Percentiles rank a stretch among this genome's conserved stretches.
These are phyloP conservation scores for Pseudotsuga menziesii DNA, from an alignment of 75 land plant species.

Conservation along the genomic window DNA sequence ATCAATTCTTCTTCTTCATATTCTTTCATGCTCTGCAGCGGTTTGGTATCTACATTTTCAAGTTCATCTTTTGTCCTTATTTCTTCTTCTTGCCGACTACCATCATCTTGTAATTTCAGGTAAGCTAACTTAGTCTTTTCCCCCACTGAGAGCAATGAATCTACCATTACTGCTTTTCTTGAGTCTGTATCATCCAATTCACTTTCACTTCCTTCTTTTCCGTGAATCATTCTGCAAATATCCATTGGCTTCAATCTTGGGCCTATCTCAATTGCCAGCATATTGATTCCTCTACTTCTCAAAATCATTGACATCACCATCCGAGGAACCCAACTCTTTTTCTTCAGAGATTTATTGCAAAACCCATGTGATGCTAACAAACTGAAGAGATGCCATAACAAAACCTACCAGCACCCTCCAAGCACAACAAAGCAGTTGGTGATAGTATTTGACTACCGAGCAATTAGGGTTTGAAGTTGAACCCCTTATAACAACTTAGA, in stretches of 20 bases:
- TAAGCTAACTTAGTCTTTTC: background rate
- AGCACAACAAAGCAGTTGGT: too few relatives aligned
- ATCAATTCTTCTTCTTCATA: constrained; percentile 17
- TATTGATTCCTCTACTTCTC: background rate
- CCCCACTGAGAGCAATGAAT: background rate
- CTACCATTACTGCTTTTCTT: constrained; percentile 4
- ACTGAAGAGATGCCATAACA: background rate
- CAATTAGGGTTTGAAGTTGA: background rate
- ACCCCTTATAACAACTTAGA: background rate
- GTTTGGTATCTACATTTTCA: too few relatives aligned
- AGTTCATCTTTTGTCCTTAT: background rate
- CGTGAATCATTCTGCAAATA: background rate
- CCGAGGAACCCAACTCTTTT: background rate
- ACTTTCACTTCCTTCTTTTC: background rate
- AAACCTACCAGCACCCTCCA: background rate
- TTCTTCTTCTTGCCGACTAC: background rate
- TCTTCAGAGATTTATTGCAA: background rate
- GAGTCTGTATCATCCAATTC: background rate
- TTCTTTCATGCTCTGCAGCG: too few relatives aligned
- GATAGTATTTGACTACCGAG: too few relatives aligned
- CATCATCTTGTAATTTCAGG: background rate
- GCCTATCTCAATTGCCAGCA: background rate
- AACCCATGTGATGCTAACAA: background rate
- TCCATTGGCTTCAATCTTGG: background rate
- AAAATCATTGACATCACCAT: background rate